Percentiles rank a stretch among this genome's conserved stretches.
Conservation (phyloP, 1,284 basidiomycete species). For the Austroboletus niveus region DNA sequence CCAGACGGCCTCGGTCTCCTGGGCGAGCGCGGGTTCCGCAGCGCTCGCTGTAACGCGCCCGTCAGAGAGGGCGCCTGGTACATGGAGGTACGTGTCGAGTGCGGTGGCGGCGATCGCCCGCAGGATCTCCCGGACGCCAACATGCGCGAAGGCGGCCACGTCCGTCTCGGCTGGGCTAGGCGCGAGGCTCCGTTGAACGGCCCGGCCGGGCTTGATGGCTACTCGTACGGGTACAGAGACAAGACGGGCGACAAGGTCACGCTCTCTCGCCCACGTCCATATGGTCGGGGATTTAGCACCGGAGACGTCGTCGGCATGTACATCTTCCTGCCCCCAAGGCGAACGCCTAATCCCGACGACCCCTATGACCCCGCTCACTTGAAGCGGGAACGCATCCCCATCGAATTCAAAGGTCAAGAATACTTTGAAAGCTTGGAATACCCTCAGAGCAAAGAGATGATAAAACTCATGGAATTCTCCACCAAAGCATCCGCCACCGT, state of each 20-base stretch:
- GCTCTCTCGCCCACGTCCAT: constrained; percentile 76
- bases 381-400: constrained; percentile 84
- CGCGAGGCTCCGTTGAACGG: constrained; percentile 91
- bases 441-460: constrained; percentile 91
- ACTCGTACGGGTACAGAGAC: constrained; percentile 91
- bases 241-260: constrained; percentile 90
- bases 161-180: constrained; percentile 89
- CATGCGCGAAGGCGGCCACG: constrained; percentile 71
- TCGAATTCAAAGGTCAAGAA: constrained; percentile 94
- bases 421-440: constrained; percentile 97
- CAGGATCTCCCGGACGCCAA: constrained; percentile 41
- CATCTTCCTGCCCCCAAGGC: constrained; percentile 78
- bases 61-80: constrained; percentile 93
- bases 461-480: constrained; percentile 72
- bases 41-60: constrained; percentile 86
- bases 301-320: constrained; percentile 95
- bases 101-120: constrained; percentile 67
- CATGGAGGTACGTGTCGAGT: constrained; percentile 82
- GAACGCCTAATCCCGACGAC: constrained; percentile 53
- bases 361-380: constrained; percentile 74
- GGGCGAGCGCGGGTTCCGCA: constrained; percentile 89
- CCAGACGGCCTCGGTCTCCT: constrained; percentile 76
- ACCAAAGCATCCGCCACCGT: constrained; percentile 55
- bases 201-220: constrained; percentile 91
- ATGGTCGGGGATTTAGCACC: constrained; percentile 71